Evolutionary conservation across 2,329 filamentous ascomycete genomes (phyloP).

Genomic region (Ophiocordyceps unilateralis): DNA sequence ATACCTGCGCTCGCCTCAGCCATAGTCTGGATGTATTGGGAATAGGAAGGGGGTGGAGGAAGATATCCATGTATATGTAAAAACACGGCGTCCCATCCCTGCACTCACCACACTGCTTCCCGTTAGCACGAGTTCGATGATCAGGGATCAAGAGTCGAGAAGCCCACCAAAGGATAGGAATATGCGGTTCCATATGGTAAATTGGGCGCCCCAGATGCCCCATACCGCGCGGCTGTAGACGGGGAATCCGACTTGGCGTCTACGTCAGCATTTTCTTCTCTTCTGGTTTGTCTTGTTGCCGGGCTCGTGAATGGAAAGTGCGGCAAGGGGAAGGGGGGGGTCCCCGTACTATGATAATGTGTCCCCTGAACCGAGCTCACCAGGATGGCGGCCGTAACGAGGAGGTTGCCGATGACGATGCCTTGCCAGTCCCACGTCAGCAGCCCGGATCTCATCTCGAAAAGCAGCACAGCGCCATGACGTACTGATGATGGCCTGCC

Average conservation of each 20-base stretch:
- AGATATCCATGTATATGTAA: no score
- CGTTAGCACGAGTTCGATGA: neutral
- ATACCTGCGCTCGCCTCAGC: conserved; percentile 11
- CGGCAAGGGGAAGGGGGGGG: neutral
- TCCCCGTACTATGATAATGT: conserved; percentile 19
- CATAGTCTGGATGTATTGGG: neutral
- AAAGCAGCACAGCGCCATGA: neutral
- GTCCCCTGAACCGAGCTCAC: conserved; percentile 25
- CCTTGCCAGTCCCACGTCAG: conserved; percentile 4
- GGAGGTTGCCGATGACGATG: conserved; percentile 19
- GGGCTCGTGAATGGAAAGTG: neutral
- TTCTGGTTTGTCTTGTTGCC: no score
- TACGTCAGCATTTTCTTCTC: neutral
- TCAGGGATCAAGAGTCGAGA: neutral
- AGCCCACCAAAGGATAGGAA: conserved; percentile 21
- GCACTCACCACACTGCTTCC: neutral
- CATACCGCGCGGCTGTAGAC: conserved; percentile 19
- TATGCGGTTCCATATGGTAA: conserved; percentile 24
- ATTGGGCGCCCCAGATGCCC: conserved; percentile 25
- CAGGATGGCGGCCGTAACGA: conserved; percentile 21
- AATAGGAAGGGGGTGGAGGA: neutral
- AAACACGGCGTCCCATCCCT: no score
- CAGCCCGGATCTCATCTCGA: neutral
- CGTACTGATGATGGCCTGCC: conserved; percentile 23
- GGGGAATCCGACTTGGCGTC: conserved; percentile 17